Percentiles rank a stretch among this genome's conserved stretches.
phyloP scores from a whole-genome alignment of 2,329 filamentous ascomycete species.

The Alternaria hordeiaustralica region DNA sequence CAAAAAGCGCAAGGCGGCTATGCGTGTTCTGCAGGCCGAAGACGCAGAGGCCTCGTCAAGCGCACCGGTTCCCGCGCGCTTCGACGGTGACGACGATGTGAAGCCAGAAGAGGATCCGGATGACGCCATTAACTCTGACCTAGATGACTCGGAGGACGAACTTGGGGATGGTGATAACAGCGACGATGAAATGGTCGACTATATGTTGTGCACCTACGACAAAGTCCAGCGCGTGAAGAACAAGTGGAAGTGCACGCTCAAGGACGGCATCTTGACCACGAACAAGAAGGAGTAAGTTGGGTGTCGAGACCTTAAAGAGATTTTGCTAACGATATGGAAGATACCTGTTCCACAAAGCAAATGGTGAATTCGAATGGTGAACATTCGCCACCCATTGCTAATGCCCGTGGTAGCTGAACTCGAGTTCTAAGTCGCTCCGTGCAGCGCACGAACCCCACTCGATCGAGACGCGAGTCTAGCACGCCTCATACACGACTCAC shows the following conservation, averaged over 20 bases:
- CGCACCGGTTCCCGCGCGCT: slow-evolving; percentile 47
- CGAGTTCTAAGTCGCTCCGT: slow-evolving; percentile 24
- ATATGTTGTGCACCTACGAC: slow-evolving; percentile 99
- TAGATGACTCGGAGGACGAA: slow-evolving; percentile 92
- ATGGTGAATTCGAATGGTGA: slow-evolving; percentile 97
- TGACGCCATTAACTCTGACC: slow-evolving; percentile 97
- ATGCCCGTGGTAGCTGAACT: slow-evolving; percentile 30
- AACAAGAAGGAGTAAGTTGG: slow-evolving; percentile 81
- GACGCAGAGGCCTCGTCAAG: slow-evolving; percentile 43
- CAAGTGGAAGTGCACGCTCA: slow-evolving; percentile 94
- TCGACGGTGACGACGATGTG: slow-evolving; percentile 66
- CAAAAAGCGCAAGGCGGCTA: slow-evolving; percentile 50
- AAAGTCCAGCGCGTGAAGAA: slow-evolving; percentile 99
- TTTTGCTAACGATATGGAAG: slow-evolving; percentile 47
- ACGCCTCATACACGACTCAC: background rate
- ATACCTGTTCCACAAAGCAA: slow-evolving; percentile 97
- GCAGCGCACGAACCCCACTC: slow-evolving; percentile 8
- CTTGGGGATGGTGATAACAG: slow-evolving; percentile 82
- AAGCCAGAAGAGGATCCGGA: slow-evolving; percentile 69
- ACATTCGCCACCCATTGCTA: slow-evolving; percentile 22
- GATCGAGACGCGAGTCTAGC: slow-evolving; percentile 11
- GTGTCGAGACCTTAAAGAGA: background rate
- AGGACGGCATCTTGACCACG: slow-evolving; percentile 92
- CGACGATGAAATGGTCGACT: slow-evolving; percentile 81
- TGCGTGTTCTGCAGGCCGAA: slow-evolving; percentile 62